Conservation (phyloP, 139 green algal genomes). For the Coelastrella sp. region DNA sequence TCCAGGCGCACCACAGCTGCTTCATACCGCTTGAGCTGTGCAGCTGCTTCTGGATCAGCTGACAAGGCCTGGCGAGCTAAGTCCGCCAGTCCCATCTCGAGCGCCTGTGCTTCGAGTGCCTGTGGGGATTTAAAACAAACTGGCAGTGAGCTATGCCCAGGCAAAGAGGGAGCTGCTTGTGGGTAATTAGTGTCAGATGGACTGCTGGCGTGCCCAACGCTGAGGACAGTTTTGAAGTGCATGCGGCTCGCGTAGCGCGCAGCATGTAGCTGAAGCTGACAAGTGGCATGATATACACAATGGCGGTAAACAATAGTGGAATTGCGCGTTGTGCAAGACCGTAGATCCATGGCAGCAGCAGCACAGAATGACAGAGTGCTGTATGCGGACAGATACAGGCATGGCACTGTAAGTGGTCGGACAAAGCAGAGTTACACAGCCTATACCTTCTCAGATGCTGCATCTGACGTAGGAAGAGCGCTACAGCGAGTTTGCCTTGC, state of each 20-base stretch:
- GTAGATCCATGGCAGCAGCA: no score
- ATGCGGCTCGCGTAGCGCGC: no score
- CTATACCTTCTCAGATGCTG: not conserved
- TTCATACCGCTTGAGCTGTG: constrained; percentile 53
- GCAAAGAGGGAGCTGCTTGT: no score
- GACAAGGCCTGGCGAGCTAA: constrained; percentile 34
- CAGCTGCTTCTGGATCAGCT: constrained; percentile 37
- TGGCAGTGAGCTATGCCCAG: no score
- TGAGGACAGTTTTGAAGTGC: no score
- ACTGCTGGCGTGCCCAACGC: no score
- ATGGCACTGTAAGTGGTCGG: no score
- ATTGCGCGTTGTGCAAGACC: no score
- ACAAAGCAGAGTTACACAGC: not conserved
- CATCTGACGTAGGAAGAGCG: not conserved
- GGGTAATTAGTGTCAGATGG: no score
- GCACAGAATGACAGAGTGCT: not conserved
- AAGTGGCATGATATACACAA: no score
- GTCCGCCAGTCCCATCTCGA: constrained; percentile 31
- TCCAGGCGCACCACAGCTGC: constrained; percentile 61
- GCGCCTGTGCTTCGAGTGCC: constrained; percentile 14
- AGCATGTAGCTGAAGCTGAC: no score
- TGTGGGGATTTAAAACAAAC: not conserved
- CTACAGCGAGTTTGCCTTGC: not conserved
- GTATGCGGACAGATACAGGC: not conserved
- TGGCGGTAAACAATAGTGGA: no score